Evolutionary conservation across 176 grass and related monocot species (phyloP), one percentile per base, ranked within the genome.

Genomic region (Carex scoparia): DNA sequence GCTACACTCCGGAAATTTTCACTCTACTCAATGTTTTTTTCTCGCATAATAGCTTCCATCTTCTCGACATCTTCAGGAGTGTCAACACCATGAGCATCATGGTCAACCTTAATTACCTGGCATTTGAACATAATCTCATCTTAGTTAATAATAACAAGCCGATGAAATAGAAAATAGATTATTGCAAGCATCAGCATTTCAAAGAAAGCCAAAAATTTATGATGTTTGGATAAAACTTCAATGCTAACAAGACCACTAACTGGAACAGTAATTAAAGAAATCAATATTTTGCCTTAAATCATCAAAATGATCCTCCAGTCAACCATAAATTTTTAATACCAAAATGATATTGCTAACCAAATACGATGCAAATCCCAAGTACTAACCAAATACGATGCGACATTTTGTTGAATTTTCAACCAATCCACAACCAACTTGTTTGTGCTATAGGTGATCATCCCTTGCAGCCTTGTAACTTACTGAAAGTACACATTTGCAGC

Each of bases 41-140:
- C 87, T 84, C 84, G 87, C 89, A 98, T 95, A 62, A 94, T 53
- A 62, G 87, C 66, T 94, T 99, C 96, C 44, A 99, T 95, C 86
- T 98, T 98, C 64, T 87, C 51, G 1, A 98, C 57, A 3, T 98
- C 96, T 42, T 94, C 96, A 27, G 96, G 96, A 4, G 89, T 86
- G 81, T 98, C 93, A 58, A 98, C 96, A 37, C 96, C 96, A 87
- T 98, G 93, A 3, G 93, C 96, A 89, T 99, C 96, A 60, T 99
- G 93, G 14, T 99, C 88, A 72, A 95, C 96, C 91, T 99, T 99
- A 80, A 99, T 95, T 72, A 99, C 96, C 96, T 99, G 63, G 65
- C 84, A 58, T 28, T 84, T 28, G 6, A 32, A 84, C 82, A 30
- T 54, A 53, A 85, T 78, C 55, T 60, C 56, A 62, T 3, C 7